phyloP scores from a whole-genome alignment of 176 grass and related monocot genomes.

The Oryza officinalis region DNA sequence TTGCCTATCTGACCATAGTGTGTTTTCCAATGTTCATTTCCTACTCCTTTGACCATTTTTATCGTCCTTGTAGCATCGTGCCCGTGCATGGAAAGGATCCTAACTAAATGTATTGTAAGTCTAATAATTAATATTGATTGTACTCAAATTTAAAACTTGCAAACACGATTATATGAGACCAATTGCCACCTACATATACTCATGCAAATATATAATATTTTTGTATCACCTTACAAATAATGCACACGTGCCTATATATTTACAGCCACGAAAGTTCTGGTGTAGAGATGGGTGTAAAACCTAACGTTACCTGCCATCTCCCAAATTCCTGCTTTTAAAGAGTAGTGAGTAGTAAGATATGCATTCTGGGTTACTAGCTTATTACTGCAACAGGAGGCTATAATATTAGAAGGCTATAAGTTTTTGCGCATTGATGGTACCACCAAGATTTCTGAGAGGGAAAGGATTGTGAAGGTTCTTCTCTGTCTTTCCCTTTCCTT shows the following conservation, averaged over 20 bases:
- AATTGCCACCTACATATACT: not conserved
- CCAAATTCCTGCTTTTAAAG: too few species aligned
- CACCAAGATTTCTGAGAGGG: conserved; percentile 70
- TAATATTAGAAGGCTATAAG: conserved; percentile 66
- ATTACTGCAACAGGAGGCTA: conserved; percentile 65
- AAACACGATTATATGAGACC: not conserved
- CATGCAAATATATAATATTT: not conserved
- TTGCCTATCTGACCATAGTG: not conserved
- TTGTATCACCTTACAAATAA: not conserved
- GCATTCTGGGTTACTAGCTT: not conserved
- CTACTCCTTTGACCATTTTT: not conserved
- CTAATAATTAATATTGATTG: not conserved
- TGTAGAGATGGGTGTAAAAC: too few species aligned
- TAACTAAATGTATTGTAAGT: not conserved
- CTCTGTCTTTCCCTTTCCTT: conserved; percentile 11
- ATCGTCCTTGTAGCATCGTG: not conserved
- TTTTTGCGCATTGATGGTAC: conserved; percentile 91
- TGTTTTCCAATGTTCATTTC: not conserved
- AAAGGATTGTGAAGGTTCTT: conserved; percentile 82
- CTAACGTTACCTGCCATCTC: too few species aligned
- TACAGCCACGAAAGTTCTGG: not conserved
- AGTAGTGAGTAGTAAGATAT: not conserved
- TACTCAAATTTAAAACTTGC: not conserved
- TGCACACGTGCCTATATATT: not conserved
- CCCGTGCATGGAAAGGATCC: not conserved